Evolutionary conservation across 345 rosid species (phyloP).

Genomic region (Hypericum androsaemum): DNA sequence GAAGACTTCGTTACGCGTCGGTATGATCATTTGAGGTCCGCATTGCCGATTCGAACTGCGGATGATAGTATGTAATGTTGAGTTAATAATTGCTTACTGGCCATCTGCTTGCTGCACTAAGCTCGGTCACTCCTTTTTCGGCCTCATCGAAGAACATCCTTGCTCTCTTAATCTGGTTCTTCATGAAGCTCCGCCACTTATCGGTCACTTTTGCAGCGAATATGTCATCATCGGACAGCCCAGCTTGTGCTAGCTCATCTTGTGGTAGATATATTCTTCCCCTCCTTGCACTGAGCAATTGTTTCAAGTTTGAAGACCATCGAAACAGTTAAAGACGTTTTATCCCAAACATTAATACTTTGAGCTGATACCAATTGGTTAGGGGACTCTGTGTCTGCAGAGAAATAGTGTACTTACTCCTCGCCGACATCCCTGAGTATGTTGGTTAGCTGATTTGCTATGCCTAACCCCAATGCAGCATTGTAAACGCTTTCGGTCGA

Average conservation of each 20-base stretch:
- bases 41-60: too few relatives aligned
- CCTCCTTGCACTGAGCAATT: conserved; percentile 32
- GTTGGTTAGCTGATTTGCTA: conserved; percentile 50
- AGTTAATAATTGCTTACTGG: too few relatives aligned
- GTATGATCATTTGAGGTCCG: too few relatives aligned
- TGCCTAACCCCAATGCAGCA: conserved; percentile 43
- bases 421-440: conserved; percentile 52
- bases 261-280: conserved; percentile 47
- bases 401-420: conserved; percentile 33
- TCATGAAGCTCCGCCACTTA: conserved; percentile 45
- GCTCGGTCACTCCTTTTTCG: conserved; percentile 37
- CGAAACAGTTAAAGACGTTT: too few relatives aligned
- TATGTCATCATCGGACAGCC: conserved; percentile 39
- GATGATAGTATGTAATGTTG: too few relatives aligned
- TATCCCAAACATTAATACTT: too few relatives aligned
- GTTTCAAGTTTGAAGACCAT: too few relatives aligned
- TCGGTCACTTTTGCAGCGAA: conserved; percentile 33
- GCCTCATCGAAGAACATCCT: conserved; percentile 46
- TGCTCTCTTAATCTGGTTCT: conserved; percentile 39
- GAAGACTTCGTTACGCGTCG: too few relatives aligned
- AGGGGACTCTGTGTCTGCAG: too few relatives aligned
- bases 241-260: conserved; percentile 32
- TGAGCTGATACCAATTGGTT: too few relatives aligned
- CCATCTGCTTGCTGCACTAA: conserved; percentile 38
- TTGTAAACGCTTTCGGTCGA: conserved; percentile 39